Base-by-base conservation (phyloP, 139 green algal species). In the Spirogloea muscicola region DNA sequence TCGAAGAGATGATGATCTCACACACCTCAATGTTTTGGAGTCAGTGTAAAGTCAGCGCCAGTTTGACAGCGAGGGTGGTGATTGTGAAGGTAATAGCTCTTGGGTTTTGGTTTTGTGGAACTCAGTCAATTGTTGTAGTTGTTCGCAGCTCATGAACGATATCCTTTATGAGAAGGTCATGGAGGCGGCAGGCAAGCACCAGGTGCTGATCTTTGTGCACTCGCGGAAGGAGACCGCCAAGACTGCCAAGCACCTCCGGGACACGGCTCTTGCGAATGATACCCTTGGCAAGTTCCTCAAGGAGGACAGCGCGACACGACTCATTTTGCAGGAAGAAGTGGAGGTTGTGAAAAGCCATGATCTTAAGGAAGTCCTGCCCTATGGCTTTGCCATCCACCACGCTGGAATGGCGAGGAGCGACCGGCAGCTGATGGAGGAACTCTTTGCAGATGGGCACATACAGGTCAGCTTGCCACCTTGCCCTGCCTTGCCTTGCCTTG, bases 81-180 rank as follows among this genome's bases (percentile, higher is more conserved):
- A n/a, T n/a, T n/a, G n/a, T n/a, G n/a, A n/a, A n/a, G n/a, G n/a
- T n/a, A n/a, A n/a, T n/a, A n/a, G n/a, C n/a, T n/a, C n/a, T n/a
- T n/a, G n/a, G n/a, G n/a, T n/a, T n/a, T n/a, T n/a, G n/a, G n/a
- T n/a, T n/a, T n/a, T n/a, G n/a, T n/a, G n/a, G n/a, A n/a, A n/a
- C n/a, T n/a, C n/a, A n/a, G n/a, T n/a, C n/a, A n/a, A n/a, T n/a
- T n/a, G n/a, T n/a, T n/a, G n/a, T n/a, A n/a, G n/a, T n/a, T n/a
- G n/a, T n/a, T n/a, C n/a, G n/a, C n/a, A n/a, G 46, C 36, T 83
- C 5, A 83, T 83, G 76, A 83, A 83, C 21, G 93, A 98, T 76
- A 95, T 98, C 76, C 96, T 90, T 86, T 98, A 98, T 81, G 87
- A 93, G 75, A 98, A 98, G 85, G 93, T 96, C 59, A 76, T 96